Base-by-base conservation (phyloP, 2,329 filamentous ascomycete genomes). In the Fusarium caatingaense region DNA sequence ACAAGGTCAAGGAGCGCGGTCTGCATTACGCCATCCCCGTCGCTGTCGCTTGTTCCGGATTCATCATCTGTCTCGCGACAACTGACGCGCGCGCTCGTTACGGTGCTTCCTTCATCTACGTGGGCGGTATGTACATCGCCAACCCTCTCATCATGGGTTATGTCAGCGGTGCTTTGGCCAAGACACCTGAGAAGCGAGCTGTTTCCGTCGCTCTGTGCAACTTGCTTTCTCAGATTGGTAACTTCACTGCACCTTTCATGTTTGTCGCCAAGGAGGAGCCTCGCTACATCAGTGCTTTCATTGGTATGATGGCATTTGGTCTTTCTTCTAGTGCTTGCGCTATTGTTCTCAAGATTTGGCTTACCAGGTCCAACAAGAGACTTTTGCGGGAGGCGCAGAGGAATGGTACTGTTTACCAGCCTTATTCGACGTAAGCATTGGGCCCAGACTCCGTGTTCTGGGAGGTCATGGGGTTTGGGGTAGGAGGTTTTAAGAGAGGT, bases 111-210 rank as follows among this genome's bases (percentile, higher is more conserved):
- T 64, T 64, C n/a, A 57, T 64, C 42, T 64, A 64, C 3, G 60
- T 64, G 0, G 60, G 60, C 0, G 60, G 60, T 15, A 64, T 64
- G 60, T 64, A 64, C 12, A 64, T 64, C 20, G 60, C 60, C 6
- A 64, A 64, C 23, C 60, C 59, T 20, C 59, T 64, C 4, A 64
- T 64, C 3, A 64, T 64, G 60, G 60, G 60, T 3, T 64, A 64
- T 15, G 60, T 64, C 4, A 64, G 42, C n/a, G 60, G 60, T 28
- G 60, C 60, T 4, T 16, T 64, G 41, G 60, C 60, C 11, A 64
- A 64, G 8, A 64, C 60, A 0, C 60, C 60, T 0, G 60, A 64
- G 21, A 64, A 64, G 12, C 59, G 60, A 21, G 60, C 60, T 23
- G 60, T 54, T 25, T 56, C 60, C 3, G 60, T 64, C 28, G 60